Evolutionary conservation across 495 filamentous ascomycete species (phyloP).

Genomic region (Neurospora sp.): DNA sequence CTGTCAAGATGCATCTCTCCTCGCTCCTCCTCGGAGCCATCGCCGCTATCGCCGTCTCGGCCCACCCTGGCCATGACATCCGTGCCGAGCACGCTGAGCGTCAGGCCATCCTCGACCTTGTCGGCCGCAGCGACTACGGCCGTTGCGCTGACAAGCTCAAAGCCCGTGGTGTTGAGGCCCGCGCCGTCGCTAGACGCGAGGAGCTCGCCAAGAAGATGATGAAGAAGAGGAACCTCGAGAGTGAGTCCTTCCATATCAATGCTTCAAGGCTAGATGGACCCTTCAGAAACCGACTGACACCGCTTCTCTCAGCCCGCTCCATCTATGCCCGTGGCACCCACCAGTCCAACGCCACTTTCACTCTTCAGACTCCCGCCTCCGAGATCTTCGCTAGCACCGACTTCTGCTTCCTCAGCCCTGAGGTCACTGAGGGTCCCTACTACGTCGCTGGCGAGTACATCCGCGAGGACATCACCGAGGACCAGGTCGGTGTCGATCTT

Average conservation of each 20-base stretch:
- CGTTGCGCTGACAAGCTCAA: conserved; percentile 41
- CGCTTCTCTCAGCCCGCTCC: background rate
- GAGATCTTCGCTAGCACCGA: conserved; percentile 40
- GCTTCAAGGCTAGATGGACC: background rate
- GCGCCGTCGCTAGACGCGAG: conserved; percentile 36
- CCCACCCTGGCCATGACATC: conserved; percentile 42
- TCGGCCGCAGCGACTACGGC: conserved; percentile 27
- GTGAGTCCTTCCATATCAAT: conserved; percentile 6
- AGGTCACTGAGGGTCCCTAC: conserved; percentile 47
- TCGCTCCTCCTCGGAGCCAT: conserved; percentile 5
- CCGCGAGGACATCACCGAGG: conserved; percentile 46
- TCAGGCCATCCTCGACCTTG: conserved; percentile 29
- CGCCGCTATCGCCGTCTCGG: conserved; percentile 12
- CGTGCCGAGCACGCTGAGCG: conserved; percentile 37
- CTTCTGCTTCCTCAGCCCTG: conserved; percentile 44
- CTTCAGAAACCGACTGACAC: conserved; percentile 5
- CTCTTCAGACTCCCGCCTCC: conserved; percentile 3
- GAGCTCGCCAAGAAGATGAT: conserved; percentile 12
- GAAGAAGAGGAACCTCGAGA: conserved; percentile 12
- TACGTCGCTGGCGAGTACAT: conserved; percentile 40
- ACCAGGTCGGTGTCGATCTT: conserved; percentile 44
- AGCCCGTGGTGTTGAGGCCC: conserved; percentile 37
- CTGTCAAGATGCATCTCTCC: conserved; percentile 10
- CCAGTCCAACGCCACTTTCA: background rate
- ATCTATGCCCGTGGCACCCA: background rate